Evolutionary conservation across 768 basidiomycete genomes (phyloP).

Genomic region (Trametes sanguinea): DNA sequence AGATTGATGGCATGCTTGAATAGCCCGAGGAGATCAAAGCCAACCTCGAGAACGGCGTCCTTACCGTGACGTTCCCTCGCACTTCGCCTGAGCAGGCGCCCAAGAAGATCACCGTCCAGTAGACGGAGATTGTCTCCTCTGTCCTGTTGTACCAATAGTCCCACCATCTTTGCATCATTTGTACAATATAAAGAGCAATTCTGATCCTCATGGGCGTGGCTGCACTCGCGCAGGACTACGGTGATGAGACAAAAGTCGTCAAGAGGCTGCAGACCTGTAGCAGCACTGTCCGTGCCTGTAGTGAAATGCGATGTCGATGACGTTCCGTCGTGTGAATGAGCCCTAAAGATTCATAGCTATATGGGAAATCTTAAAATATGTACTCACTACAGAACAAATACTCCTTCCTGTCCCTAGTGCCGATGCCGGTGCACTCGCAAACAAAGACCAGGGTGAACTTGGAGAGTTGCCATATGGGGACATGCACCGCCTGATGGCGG

Average conservation of each 20-base stretch:
- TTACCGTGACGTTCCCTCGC: constrained; percentile 57
- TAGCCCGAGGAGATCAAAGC: constrained; percentile 49
- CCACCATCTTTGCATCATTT: background rate
- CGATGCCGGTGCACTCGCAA: too few relatives aligned
- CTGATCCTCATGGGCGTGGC: background rate
- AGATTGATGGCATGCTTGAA: background rate
- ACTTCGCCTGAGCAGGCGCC: constrained; percentile 36
- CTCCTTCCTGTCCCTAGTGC: too few relatives aligned
- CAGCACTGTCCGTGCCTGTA: too few relatives aligned
- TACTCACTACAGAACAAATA: too few relatives aligned
- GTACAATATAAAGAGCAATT: background rate
- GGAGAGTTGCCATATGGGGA: background rate
- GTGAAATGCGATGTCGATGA: too few relatives aligned
- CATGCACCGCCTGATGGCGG: background rate
- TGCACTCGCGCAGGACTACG: too few relatives aligned
- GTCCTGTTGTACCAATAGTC: background rate
- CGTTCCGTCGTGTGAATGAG: too few relatives aligned
- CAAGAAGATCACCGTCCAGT: constrained; percentile 41
- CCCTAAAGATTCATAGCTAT: too few relatives aligned
- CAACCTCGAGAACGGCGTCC: constrained; percentile 51
- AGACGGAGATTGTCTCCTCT: constrained; percentile 11
- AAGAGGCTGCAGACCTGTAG: too few relatives aligned
- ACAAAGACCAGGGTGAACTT: background rate
- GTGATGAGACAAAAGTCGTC: too few relatives aligned
- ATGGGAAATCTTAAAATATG: too few relatives aligned